Conservation (phyloP, 2,329 filamentous ascomycete species). For the Mycosphaerella sp. region DNA sequence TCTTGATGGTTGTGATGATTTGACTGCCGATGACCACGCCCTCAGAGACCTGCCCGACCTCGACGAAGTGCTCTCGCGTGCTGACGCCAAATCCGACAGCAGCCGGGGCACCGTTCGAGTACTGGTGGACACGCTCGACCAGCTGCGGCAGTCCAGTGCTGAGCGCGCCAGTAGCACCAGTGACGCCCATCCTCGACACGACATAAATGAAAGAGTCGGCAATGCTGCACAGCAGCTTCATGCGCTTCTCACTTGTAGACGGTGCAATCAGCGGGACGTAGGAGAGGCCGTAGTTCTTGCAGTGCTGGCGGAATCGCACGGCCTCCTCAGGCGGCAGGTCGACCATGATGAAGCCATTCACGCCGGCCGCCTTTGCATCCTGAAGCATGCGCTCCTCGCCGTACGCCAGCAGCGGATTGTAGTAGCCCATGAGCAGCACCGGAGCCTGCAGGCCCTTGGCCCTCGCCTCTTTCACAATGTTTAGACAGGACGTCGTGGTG, state of each 20-base stretch:
- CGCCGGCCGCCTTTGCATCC: slow-evolving; percentile 75
- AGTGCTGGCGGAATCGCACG: slow-evolving; percentile 80
- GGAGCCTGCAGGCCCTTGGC: slow-evolving; percentile 70
- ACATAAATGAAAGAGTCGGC: slow-evolving; percentile 99
- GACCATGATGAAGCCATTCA: slow-evolving; percentile 96
- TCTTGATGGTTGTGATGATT: slow-evolving; percentile 74
- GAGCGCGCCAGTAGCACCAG: slow-evolving; percentile 76
- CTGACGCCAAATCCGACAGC: slow-evolving; percentile 95
- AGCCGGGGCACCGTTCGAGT: slow-evolving; percentile 82
- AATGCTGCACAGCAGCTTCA: slow-evolving; percentile 93
- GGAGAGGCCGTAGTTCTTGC: slow-evolving; percentile 74
- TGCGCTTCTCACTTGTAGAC: slow-evolving; percentile 81
- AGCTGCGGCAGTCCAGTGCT: slow-evolving; percentile 77
- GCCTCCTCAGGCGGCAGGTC: slow-evolving; percentile 95
- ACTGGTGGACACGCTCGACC: slow-evolving; percentile 78
- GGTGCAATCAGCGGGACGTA: slow-evolving; percentile 97
- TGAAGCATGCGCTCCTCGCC: slow-evolving; percentile 83
- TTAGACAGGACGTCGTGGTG: slow-evolving; percentile 68
- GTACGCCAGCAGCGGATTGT: slow-evolving; percentile 91
- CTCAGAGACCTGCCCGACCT: slow-evolving; percentile 75
- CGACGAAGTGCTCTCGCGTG: slow-evolving; percentile 87
- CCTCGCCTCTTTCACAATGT: slow-evolving; percentile 77
- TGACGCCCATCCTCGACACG: slow-evolving; percentile 94
- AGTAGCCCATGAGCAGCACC: slow-evolving; percentile 96
- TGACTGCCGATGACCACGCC: slow-evolving; percentile 96